Percentiles rank a stretch among this genome's conserved stretches.
Conservation (phyloP, 768 basidiomycete species). For the Lactifluus pinguis region DNA sequence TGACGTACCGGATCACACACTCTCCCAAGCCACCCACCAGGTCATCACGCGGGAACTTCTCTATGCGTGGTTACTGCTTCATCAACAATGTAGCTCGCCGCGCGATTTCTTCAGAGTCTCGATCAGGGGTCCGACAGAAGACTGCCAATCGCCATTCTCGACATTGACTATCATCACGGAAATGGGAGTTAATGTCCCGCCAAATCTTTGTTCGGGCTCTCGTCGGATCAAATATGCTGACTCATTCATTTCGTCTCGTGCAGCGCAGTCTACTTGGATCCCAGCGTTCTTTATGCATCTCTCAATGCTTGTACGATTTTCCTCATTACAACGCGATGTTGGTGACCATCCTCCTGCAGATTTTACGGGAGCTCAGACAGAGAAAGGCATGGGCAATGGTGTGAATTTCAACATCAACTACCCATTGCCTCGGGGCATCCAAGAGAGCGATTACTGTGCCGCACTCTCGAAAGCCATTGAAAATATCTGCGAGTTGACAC, state of each 20-base stretch:
- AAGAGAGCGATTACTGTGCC: conserved; percentile 23
- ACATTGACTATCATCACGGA: conserved; percentile 33
- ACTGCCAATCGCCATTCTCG: conserved; percentile 24
- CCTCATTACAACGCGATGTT: neutral
- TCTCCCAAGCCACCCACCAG: conserved; percentile 25
- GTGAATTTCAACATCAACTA: conserved; percentile 24
- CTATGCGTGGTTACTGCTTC: conserved; percentile 30
- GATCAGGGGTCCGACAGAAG: neutral
- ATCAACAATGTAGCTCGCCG: conserved; percentile 27
- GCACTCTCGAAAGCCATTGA: conserved; percentile 19
- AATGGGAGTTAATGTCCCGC: conserved; percentile 23
- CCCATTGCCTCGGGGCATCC: conserved; percentile 25
- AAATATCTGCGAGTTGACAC: conserved; percentile 19
- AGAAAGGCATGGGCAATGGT: conserved; percentile 23
- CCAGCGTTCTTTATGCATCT: conserved; percentile 26
- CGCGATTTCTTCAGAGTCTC: conserved; percentile 22
- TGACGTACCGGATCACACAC: neutral
- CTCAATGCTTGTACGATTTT: conserved; percentile 27
- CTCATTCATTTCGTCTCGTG: neutral
- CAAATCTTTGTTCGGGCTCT: neutral
- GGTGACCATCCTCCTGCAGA: conserved; percentile 14
- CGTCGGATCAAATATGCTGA: neutral
- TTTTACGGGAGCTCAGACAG: conserved; percentile 25
- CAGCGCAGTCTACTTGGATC: conserved; percentile 28
- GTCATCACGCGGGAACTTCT: conserved; percentile 26